These are phyloP conservation scores for Medicago lupulina DNA, from an alignment of 306 rosid species.

Conservation along the genomic window DNA sequence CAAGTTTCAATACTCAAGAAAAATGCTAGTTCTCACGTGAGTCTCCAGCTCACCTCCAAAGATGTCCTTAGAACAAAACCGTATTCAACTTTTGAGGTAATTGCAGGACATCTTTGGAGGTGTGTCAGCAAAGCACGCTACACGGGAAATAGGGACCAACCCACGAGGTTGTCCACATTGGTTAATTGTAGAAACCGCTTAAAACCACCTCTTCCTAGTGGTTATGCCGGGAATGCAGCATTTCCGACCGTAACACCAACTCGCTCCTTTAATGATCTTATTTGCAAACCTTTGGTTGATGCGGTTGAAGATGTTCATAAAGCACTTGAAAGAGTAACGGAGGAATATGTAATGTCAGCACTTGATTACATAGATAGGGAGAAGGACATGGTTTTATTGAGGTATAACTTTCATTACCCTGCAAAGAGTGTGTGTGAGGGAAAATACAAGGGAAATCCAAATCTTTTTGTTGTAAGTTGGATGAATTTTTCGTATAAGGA, in stretches of 20 bases:
- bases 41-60: background rate
- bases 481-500: conserved; percentile 44
- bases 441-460: conserved; percentile 34
- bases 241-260: conserved; percentile 43
- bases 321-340: conserved; percentile 37
- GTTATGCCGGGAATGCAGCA: conserved; percentile 45
- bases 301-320: conserved; percentile 37
- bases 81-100: conserved; percentile 37
- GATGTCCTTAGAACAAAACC: background rate
- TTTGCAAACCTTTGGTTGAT: conserved; percentile 31
- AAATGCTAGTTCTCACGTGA: background rate
- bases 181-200: conserved; percentile 49
- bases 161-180: conserved; percentile 40
- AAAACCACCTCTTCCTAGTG: conserved; percentile 33
- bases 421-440: background rate
- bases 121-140: conserved; percentile 43
- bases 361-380: conserved; percentile 43
- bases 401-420: conserved; percentile 28
- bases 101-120: conserved; percentile 51
- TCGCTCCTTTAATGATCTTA: conserved; percentile 43
- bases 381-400: conserved; percentile 35
- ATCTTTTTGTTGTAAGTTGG: conserved; percentile 45
- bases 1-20: conserved; percentile 43
- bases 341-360: conserved; percentile 50
- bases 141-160: conserved; percentile 23